phyloP scores from a whole-genome alignment of 768 basidiomycete genomes.

The Candolleomyces aberdarensis region DNA sequence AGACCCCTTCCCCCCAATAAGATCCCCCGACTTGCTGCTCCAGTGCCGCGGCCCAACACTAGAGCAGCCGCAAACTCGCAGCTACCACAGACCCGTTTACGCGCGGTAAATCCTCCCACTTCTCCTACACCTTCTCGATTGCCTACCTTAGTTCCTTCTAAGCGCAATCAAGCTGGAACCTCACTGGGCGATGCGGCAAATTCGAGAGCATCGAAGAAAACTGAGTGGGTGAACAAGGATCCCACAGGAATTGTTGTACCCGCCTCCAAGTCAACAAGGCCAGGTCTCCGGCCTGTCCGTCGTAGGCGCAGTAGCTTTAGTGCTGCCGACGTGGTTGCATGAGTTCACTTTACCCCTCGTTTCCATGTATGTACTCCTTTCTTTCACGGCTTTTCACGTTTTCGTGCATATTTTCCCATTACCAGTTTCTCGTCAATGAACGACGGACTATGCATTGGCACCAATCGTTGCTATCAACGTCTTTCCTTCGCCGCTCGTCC shows the following conservation, averaged over 20 bases:
- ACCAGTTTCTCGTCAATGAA: neutral
- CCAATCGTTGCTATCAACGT: too few species aligned
- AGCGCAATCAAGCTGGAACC: slow-evolving; percentile 46
- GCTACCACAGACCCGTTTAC: slow-evolving; percentile 19
- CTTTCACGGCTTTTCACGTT: slow-evolving; percentile 2
- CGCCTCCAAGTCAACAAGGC: slow-evolving; percentile 68
- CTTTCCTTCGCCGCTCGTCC: too few species aligned
- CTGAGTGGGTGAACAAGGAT: slow-evolving; percentile 76
- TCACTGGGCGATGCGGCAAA: slow-evolving; percentile 54
- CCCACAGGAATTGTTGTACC: slow-evolving; percentile 68
- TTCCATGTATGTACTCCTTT: slow-evolving; percentile 32
- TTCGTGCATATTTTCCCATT: slow-evolving; percentile 1
- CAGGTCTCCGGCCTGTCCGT: slow-evolving; percentile 68
- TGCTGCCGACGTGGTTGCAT: slow-evolving; percentile 81
- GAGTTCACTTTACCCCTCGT: slow-evolving; percentile 25
- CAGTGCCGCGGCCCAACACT: slow-evolving; percentile 28
- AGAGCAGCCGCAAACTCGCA: slow-evolving; percentile 37
- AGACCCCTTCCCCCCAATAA: slow-evolving; percentile 55
- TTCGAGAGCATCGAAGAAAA: slow-evolving; percentile 19
- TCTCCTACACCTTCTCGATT: slow-evolving; percentile 74
- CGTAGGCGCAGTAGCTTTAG: slow-evolving; percentile 86
- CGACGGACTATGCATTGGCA: too few species aligned
- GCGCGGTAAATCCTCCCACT: slow-evolving; percentile 42
- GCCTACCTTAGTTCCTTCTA: slow-evolving; percentile 64
- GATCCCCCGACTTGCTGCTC: slow-evolving; percentile 56